Evolutionary conservation across 148 eudicot genomes (phyloP).

Genomic region (Gaultheria prostrata): DNA sequence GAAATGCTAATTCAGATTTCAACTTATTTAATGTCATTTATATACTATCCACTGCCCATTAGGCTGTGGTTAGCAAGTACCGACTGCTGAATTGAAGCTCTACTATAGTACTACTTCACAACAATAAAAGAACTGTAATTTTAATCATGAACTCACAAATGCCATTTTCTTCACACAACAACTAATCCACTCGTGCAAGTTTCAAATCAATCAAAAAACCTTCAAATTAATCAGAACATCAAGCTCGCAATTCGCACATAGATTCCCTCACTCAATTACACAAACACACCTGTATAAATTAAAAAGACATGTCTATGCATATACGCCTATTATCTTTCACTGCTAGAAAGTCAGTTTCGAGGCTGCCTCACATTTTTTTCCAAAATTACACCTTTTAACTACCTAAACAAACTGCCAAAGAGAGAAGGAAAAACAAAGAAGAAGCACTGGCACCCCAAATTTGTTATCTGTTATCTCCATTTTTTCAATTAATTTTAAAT

Average conservation of each 20-base stretch:
- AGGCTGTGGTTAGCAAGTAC: too few relatives aligned
- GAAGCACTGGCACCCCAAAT: not conserved
- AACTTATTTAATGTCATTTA: too few relatives aligned
- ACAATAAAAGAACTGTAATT: not conserved
- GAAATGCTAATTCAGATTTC: too few relatives aligned
- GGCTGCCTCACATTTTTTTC: not conserved
- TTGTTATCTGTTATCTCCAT: not conserved
- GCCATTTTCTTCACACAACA: not conserved
- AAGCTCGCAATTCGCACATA: not conserved
- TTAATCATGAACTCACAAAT: not conserved
- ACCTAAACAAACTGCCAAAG: not conserved
- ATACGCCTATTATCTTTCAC: not conserved
- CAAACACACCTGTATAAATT: not conserved
- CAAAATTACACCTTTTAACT: not conserved
- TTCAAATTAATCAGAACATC: not conserved
- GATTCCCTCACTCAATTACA: not conserved
- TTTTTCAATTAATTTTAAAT: not conserved
- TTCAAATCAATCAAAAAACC: not conserved
- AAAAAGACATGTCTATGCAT: not conserved
- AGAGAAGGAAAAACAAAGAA: not conserved
- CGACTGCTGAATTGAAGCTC: too few relatives aligned
- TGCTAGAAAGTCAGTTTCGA: not conserved
- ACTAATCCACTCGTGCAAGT: not conserved
- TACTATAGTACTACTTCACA: not conserved
- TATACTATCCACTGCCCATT: too few relatives aligned